phyloP scores from a whole-genome alignment of 768 basidiomycete genomes.

The Lanmaoa rubissima region DNA sequence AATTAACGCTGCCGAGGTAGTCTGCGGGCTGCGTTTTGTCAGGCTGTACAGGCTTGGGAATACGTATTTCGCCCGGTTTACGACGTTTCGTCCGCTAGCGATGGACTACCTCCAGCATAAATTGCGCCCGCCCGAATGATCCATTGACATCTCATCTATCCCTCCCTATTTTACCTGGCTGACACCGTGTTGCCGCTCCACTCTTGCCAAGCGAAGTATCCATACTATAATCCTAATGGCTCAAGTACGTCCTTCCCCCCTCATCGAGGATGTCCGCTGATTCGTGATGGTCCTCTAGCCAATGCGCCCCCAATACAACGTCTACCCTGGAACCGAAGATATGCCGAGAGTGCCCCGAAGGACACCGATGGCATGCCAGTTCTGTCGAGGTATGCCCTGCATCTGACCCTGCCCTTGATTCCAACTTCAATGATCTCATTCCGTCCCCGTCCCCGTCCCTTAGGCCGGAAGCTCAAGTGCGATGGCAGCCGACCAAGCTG shows the following conservation, averaged over 20 bases:
- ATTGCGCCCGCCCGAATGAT: conserved; percentile 22
- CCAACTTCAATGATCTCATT: neutral
- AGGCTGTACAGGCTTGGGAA: conserved; percentile 36
- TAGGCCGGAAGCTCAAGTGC: conserved; percentile 73
- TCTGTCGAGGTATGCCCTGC: conserved; percentile 55
- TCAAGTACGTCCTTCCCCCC: conserved; percentile 14
- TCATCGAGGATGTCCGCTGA: neutral
- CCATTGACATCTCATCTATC: conserved; percentile 2
- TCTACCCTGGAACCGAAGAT: conserved; percentile 20
- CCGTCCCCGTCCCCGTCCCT: neutral
- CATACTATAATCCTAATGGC: conserved; percentile 21
- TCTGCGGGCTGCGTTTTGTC: conserved; percentile 21
- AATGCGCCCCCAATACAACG: conserved; percentile 14
- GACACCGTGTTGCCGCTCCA: neutral
- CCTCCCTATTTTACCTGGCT: conserved; percentile 9
- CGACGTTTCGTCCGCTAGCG: conserved; percentile 28
- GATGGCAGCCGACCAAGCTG: conserved; percentile 64
- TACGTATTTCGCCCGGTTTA: conserved; percentile 32
- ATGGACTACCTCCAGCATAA: conserved; percentile 27
- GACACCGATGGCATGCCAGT: conserved; percentile 71
- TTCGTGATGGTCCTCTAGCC: conserved; percentile 3
- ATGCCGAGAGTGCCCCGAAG: conserved; percentile 38
- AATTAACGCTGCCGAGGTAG: conserved; percentile 31
- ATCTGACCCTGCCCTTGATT: neutral
- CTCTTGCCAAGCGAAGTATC: conserved; percentile 2